phyloP scores from a whole-genome alignment of 1,139 yeast species.

The Taphrina flavorubra region DNA sequence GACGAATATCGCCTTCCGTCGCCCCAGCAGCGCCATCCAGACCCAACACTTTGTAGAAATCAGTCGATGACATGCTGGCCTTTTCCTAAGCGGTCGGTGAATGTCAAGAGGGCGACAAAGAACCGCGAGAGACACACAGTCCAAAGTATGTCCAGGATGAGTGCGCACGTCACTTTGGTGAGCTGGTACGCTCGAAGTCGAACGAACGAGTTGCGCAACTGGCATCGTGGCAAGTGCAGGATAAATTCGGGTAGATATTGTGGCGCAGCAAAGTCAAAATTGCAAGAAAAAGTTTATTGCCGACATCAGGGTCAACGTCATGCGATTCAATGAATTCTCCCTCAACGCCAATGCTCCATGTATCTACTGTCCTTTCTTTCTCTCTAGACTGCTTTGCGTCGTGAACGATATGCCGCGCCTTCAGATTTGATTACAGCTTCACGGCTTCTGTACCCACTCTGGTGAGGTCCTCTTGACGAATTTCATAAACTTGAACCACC shows the following conservation, averaged over 20 bases:
- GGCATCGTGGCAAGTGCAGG: slow-evolving; percentile 15
- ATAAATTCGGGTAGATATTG: slow-evolving; percentile 4
- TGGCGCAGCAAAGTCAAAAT: slow-evolving; percentile 7
- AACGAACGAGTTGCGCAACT: too few relatives aligned
- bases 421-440: neutral
- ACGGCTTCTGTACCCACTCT: slow-evolving; percentile 33
- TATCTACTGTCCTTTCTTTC: neutral
- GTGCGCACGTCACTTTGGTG: too few relatives aligned
- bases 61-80: slow-evolving; percentile 1
- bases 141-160: too few relatives aligned
- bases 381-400: neutral
- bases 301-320: neutral
- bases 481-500: slow-evolving; percentile 38
- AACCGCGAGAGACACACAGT: too few relatives aligned
- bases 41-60: slow-evolving; percentile 63
- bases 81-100: too few relatives aligned
- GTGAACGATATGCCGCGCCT: neutral
- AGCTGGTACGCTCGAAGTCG: too few relatives aligned
- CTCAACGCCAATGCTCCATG: neutral
- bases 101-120: too few relatives aligned
- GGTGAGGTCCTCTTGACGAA: slow-evolving; percentile 35
- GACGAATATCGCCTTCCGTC: slow-evolving; percentile 67
- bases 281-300: too few relatives aligned
- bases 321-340: neutral
- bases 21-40: slow-evolving; percentile 61